Evolutionary conservation across 345 rosid species (phyloP).

Genomic region (Barbarea vulgaris): DNA sequence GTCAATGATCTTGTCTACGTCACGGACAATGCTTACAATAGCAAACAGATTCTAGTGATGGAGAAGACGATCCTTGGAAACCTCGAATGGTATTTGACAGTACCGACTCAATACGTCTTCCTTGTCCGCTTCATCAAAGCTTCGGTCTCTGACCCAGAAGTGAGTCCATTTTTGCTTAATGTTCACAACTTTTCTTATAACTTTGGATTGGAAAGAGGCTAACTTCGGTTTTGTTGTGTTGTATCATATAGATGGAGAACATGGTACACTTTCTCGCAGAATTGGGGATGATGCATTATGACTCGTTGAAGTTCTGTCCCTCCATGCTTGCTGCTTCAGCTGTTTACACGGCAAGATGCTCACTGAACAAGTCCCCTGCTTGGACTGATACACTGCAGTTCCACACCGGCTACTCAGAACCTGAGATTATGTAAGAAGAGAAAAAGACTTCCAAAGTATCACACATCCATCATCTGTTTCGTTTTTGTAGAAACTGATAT

Average conservation of each 20-base stretch:
- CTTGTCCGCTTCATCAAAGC: slow-evolving; percentile 82
- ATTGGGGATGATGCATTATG: slow-evolving; percentile 72
- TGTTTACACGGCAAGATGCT: slow-evolving; percentile 85
- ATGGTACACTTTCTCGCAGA: slow-evolving; percentile 79
- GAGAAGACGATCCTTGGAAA: slow-evolving; percentile 75
- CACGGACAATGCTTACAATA: slow-evolving; percentile 77
- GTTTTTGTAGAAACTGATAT: not conserved
- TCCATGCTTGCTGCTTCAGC: slow-evolving; percentile 88
- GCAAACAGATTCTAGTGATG: slow-evolving; percentile 76
- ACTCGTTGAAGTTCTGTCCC: slow-evolving; percentile 49
- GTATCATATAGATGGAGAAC: slow-evolving; percentile 60
- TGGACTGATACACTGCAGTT: slow-evolving; percentile 78
- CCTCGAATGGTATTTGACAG: slow-evolving; percentile 82
- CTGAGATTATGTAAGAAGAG: slow-evolving; percentile 54
- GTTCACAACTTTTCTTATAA: not conserved
- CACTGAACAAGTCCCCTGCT: slow-evolving; percentile 58
- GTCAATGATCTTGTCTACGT: slow-evolving; percentile 85
- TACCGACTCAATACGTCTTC: slow-evolving; percentile 86
- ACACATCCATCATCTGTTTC: not conserved
- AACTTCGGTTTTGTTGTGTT: slow-evolving; percentile 4
- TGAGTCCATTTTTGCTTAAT: slow-evolving; percentile 22
- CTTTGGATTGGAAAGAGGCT: not conserved
- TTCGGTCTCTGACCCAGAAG: slow-evolving; percentile 62
- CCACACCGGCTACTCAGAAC: slow-evolving; percentile 70
- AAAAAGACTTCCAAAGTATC: not conserved